Evolutionary conservation across 2,329 filamentous ascomycete genomes (phyloP), one percentile per base, ranked within the genome.

Genomic region (Fusarium longipes): DNA sequence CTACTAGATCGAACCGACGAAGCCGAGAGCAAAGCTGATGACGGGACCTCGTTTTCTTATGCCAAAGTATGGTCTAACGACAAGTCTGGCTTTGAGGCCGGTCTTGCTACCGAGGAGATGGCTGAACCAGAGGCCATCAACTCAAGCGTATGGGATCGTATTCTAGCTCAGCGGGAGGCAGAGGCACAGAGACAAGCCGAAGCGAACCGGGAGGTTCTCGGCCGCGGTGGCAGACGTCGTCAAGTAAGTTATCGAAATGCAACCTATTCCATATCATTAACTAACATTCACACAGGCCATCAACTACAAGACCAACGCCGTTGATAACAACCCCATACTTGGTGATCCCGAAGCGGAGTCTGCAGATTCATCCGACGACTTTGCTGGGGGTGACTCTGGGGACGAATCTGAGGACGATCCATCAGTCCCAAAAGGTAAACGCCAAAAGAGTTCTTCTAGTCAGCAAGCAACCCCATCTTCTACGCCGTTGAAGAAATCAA

Each of bases 51-150:
- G 56, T 99, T 97, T 77, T 93, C 91, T 6, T 93, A 96, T 77
- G 95, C 95, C 36, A 88, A 93, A 42, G 91, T 99, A 3, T 99
- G 96, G 96, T 91, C 91, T 6, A 96, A 97, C 72, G 91, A 96
- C 33, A 87, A 88, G 68, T 87, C 86, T 9, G 82, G 83, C 0
- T 82, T 97, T 8, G 85, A 89, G 47, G 89, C 91, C 18, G 84
- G 87, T 24, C 76, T 91, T 22, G 82, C 87, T 35, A 78, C 79
- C 3, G 81, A 84, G 24, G 80, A 82, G 8, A 81, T 84, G 3
- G 82, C 86, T 25, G 84, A 86, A 8, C 81, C 85, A 7, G 77
- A 83, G 9, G 81, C 83, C 0, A 83, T 89, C 11, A 89, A 89
- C 72, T 84, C 87, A 15, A 89, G 88, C 33, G 87, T 96, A 0